Evolutionary conservation across 495 filamentous ascomycete species (phyloP).

Genomic region (Trichocladium uniseriatum): DNA sequence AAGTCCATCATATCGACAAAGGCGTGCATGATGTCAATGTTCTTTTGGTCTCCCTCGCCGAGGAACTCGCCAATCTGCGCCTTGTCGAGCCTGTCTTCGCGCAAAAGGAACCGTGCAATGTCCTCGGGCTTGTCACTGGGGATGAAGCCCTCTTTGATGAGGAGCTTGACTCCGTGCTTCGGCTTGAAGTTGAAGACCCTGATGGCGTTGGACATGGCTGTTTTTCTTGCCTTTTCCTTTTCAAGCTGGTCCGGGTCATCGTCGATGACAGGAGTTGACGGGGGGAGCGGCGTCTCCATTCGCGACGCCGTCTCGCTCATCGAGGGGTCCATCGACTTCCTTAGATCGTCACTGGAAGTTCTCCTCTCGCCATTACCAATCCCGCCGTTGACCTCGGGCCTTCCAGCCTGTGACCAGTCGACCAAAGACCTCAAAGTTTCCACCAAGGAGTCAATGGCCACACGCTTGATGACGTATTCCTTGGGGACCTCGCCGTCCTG

Average conservation of each 20-base stretch:
- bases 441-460: conserved; percentile 79
- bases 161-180: conserved; percentile 79
- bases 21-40: conserved; percentile 95
- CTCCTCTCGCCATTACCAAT: conserved; percentile 46
- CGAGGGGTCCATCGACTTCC: conserved; percentile 71
- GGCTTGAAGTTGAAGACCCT: conserved; percentile 97
- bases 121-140: conserved; percentile 62
- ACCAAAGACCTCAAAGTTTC: conserved; percentile 82
- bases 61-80: conserved; percentile 88
- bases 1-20: conserved; percentile 97
- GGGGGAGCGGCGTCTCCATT: conserved; percentile 54
- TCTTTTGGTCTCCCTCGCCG: conserved; percentile 83
- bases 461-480: conserved; percentile 81
- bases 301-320: conserved; percentile 38
- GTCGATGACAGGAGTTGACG: conserved; percentile 66
- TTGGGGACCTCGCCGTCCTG: conserved; percentile 60
- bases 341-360: conserved; percentile 62
- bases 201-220: conserved; percentile 76
- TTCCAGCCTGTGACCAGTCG: conserved; percentile 78
- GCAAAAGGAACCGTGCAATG: conserved; percentile 74
- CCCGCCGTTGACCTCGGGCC: conserved; percentile 48
- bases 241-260: conserved; percentile 90
- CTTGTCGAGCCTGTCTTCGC: conserved; percentile 73
- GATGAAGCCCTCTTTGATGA: conserved; percentile 82
- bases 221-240: conserved; percentile 88